These are phyloP conservation scores for Aspergillus udagawae DNA, from an alignment of 2,329 filamentous ascomycete genomes.

Conservation along the genomic window DNA sequence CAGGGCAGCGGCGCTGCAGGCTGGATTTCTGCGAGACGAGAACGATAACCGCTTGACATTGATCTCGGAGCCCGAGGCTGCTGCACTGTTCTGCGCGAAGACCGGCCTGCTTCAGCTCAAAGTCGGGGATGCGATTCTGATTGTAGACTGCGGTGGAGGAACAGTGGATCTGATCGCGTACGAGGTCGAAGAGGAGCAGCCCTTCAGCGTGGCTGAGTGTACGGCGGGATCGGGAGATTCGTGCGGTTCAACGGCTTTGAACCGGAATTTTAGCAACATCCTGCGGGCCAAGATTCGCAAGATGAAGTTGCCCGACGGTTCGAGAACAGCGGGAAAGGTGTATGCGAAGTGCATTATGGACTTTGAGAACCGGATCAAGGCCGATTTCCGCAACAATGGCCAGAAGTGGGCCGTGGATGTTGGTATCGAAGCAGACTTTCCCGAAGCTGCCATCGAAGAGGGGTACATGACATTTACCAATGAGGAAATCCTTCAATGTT, in stretches of 20 bases:
- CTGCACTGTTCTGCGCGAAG: slow-evolving; percentile 96
- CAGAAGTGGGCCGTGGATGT: slow-evolving; percentile 99
- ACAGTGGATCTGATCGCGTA: slow-evolving; percentile 99
- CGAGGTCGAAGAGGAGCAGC: slow-evolving; percentile 95
- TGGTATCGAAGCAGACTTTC: slow-evolving; percentile 96
- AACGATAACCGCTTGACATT: slow-evolving; percentile 95
- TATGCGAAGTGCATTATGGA: slow-evolving; percentile 99
- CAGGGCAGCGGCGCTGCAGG: slow-evolving; percentile 90
- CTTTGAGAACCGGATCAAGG: slow-evolving; percentile 99
- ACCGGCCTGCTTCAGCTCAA: slow-evolving; percentile 93
- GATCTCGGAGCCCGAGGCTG: slow-evolving; percentile 93
- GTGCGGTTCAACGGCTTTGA: slow-evolving; percentile 95
- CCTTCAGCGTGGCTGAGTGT: slow-evolving; percentile 94
- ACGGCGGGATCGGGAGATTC: slow-evolving; percentile 96
- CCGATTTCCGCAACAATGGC: slow-evolving; percentile 97
- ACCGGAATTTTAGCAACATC: slow-evolving; percentile 98
- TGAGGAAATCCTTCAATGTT: slow-evolving; percentile 97
- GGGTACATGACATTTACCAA: slow-evolving; percentile 99
- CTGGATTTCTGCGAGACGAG: slow-evolving; percentile 92
- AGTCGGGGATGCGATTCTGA: slow-evolving; percentile 96
- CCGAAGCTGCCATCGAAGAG: slow-evolving; percentile 95
- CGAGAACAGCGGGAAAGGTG: slow-evolving; percentile 94
- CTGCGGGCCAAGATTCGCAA: slow-evolving; percentile 95
- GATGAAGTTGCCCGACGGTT: slow-evolving; percentile 97
- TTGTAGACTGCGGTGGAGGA: slow-evolving; percentile 96